These are phyloP conservation scores for Eucommia ulmoides DNA, from an alignment of 257 asterid species.

Conservation along the genomic window DNA sequence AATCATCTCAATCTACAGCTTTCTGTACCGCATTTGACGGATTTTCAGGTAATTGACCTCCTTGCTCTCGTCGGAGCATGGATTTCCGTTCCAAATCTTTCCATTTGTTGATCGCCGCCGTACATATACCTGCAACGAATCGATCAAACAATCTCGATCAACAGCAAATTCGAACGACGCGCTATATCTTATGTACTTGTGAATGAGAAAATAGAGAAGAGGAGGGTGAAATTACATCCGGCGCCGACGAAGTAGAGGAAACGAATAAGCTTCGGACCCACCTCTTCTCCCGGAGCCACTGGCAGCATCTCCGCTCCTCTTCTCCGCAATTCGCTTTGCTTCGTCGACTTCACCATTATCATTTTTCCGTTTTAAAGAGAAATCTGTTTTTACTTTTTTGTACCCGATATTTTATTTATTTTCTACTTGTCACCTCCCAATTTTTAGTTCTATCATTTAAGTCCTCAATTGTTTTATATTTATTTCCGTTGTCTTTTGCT, in stretches of 20 bases:
- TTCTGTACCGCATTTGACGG: neutral
- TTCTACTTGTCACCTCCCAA: no score
- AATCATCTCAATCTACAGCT: neutral
- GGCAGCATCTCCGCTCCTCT: neutral
- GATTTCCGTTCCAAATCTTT: neutral
- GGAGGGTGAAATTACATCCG: neutral
- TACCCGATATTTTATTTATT: no score
- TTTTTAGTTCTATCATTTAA: no score
- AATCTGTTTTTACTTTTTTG: no score
- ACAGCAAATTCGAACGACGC: neutral
- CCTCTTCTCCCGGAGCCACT: constrained; percentile 1
- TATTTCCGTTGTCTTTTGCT: no score
- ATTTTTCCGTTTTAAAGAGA: no score
- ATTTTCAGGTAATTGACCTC: neutral
- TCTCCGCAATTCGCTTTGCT: neutral
- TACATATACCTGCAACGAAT: neutral
- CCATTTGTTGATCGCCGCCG: constrained; percentile 1
- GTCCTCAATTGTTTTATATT: no score
- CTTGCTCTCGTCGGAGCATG: neutral
- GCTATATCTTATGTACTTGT: neutral
- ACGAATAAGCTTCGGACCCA: constrained; percentile 1
- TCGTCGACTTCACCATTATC: neutral
- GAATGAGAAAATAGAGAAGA: neutral
- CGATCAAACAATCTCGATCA: neutral
- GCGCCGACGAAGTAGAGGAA: constrained; percentile 1